A percentile compares a stretch with the other conserved stretches of the same genome.
These are phyloP conservation scores for Aristolochia contorta DNA, from an alignment of 164 flowering plant genomes.

Conservation along the genomic window DNA sequence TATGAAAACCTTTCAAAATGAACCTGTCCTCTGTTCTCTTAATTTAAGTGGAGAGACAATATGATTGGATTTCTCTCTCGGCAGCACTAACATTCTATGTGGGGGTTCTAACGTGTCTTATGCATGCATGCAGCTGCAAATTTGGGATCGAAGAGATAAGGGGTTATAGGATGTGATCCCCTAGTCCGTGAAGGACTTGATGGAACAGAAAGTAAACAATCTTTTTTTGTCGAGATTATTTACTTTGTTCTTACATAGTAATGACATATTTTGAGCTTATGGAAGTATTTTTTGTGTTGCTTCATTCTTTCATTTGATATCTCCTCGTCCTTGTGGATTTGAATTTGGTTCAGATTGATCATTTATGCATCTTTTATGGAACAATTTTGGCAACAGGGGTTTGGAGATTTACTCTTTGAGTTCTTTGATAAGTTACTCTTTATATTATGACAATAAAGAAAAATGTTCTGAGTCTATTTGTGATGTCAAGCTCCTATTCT, in stretches of 20 bases:
- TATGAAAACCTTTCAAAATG: constrained; percentile 36
- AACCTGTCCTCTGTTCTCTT: constrained; percentile 11
- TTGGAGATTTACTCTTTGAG: no score
- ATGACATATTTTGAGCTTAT: neutral
- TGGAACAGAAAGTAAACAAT: constrained; percentile 46
- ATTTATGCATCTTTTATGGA: no score
- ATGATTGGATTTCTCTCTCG: neutral
- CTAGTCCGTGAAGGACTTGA: constrained; percentile 60
- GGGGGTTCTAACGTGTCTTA: constrained; percentile 4
- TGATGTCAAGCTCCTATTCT: no score
- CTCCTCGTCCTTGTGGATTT: no score
- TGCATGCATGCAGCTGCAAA: constrained; percentile 30
- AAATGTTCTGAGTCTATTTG: no score
- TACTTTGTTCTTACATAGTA: neutral
- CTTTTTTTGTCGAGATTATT: neutral
- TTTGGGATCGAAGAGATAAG: constrained; percentile 48
- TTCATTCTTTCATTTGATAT: no score
- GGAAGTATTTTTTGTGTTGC: no score
- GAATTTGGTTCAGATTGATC: no score
- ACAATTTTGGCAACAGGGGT: no score
- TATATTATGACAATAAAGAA: no score
- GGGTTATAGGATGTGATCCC: constrained; percentile 84
- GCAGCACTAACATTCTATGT: no score
- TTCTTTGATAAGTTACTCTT: no score
- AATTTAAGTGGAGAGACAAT: neutral